Conservation (phyloP, 2,329 filamentous ascomycete species). For the Exophiala calicioides region DNA sequence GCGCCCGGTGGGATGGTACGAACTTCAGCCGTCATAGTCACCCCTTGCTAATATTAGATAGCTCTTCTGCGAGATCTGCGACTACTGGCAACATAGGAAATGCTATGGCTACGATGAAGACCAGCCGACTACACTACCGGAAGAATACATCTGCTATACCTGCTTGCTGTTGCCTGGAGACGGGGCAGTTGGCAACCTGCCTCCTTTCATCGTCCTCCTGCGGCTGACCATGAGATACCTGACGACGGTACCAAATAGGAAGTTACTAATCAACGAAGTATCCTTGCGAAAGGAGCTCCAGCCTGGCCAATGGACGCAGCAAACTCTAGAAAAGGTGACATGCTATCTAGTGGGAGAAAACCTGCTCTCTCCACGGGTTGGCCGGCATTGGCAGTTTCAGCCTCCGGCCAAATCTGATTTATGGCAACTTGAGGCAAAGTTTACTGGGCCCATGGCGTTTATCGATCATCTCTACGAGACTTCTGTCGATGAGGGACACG, state of each 20-base stretch:
- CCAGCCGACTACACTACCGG: background rate
- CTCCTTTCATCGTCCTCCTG: constrained; percentile 11
- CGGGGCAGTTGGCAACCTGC: background rate
- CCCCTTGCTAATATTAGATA: constrained; percentile 3
- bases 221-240: constrained; percentile 8
- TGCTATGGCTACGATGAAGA: constrained; percentile 20
- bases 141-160: constrained; percentile 21
- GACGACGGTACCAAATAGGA: constrained; percentile 1
- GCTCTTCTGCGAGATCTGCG: constrained; percentile 22
- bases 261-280: constrained; percentile 2
- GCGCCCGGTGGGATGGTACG: constrained; percentile 13
- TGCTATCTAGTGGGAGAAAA: constrained; percentile 11
- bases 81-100: constrained; percentile 18
- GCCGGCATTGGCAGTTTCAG: constrained; percentile 4
- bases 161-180: constrained; percentile 20
- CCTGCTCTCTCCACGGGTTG: background rate
- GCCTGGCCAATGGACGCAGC: constrained; percentile 3
- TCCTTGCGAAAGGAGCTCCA: constrained; percentile 7
- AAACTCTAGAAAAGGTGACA: constrained; percentile 1
- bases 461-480: constrained; percentile 14
- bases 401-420: constrained; percentile 4
- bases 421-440: constrained; percentile 6
- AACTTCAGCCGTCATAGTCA: background rate
- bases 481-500: background rate
- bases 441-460: constrained; percentile 7